phyloP scores from a whole-genome alignment of 106 monocot genomes.

The Acanthochlamys bracteata region DNA sequence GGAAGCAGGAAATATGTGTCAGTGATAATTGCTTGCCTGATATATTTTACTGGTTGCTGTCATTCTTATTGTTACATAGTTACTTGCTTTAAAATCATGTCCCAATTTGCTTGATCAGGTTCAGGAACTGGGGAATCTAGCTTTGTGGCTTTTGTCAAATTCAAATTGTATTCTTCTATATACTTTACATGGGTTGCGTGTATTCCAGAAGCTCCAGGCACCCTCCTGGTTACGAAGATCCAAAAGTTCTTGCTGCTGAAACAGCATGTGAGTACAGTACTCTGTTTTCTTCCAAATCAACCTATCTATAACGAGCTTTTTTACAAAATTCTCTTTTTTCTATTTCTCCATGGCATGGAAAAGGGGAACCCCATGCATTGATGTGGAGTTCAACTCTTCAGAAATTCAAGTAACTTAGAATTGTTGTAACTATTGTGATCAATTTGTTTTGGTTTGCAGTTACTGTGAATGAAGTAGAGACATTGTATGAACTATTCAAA shows the following conservation, averaged over 20 bases:
- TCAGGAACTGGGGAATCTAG: neutral
- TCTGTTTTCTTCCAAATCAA: too few species aligned
- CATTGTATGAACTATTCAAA: slow-evolving; percentile 82
- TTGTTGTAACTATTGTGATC: too few species aligned
- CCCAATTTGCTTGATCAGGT: neutral
- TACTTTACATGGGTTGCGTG: slow-evolving; percentile 1
- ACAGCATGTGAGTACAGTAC: neutral
- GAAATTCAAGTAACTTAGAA: too few species aligned
- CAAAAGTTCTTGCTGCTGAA: slow-evolving; percentile 5
- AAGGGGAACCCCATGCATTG: too few species aligned
- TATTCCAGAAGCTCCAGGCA: neutral
- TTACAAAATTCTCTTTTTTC: too few species aligned
- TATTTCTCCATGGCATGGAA: too few species aligned
- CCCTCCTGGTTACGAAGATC: slow-evolving; percentile 2
- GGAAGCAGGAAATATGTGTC: too few species aligned
- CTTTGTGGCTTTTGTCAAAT: neutral
- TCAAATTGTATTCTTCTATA: neutral
- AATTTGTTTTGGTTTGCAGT: slow-evolving; percentile 25
- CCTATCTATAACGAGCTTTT: too few species aligned
- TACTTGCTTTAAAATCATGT: neutral
- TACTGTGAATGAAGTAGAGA: slow-evolving; percentile 79
- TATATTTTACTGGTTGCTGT: too few species aligned
- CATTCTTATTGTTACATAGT: too few species aligned
- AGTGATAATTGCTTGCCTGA: too few species aligned
- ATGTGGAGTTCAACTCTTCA: too few species aligned